A percentile compares a stretch with the other conserved stretches of the same genome.
These are phyloP conservation scores for Peziza echinospora DNA, from an alignment of 495 filamentous ascomycete species.

Conservation along the genomic window DNA sequence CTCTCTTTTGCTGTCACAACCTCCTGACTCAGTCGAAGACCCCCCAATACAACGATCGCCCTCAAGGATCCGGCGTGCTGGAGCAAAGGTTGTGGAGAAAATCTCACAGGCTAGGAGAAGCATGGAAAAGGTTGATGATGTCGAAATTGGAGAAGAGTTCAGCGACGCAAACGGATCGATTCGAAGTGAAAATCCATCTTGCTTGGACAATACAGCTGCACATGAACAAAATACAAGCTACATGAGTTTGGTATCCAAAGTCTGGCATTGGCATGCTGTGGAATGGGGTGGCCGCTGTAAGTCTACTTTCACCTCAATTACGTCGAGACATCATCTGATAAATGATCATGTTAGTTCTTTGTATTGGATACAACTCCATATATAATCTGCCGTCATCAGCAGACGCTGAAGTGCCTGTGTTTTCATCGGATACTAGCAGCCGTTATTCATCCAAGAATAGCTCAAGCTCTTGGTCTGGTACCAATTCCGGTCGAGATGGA, in stretches of 20 bases:
- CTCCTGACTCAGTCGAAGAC: conserved; percentile 1
- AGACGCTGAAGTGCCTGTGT: conserved; percentile 2
- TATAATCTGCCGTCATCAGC: conserved; percentile 30
- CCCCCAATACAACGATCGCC: not conserved
- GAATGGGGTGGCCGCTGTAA: conserved; percentile 20
- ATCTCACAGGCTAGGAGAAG: not conserved
- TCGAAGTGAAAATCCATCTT: too few species aligned
- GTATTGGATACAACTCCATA: conserved; percentile 63
- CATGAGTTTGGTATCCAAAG: conserved; percentile 17
- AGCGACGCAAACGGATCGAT: too few species aligned
- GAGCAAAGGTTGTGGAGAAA: conserved; percentile 1
- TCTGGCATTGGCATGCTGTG: conserved; percentile 21
- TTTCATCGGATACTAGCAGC: conserved; percentile 20
- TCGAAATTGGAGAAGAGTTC: too few species aligned
- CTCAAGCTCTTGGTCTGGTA: not conserved
- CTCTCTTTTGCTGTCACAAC: conserved; percentile 12
- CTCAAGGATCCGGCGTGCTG: conserved; percentile 3
- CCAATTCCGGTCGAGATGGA: too few species aligned
- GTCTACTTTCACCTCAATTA: conserved; percentile 1
- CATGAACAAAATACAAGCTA: conserved; percentile 9
- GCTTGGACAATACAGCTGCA: too few species aligned
- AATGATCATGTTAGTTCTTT: conserved; percentile 34
- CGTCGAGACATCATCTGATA: not conserved
- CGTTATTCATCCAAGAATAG: conserved; percentile 5
- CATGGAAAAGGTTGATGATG: conserved; percentile 1